Evolutionary conservation across 805 yeast species (phyloP), one percentile per base, ranked within the genome.

Genomic region (Maudiozyma saulgeensis): DNA sequence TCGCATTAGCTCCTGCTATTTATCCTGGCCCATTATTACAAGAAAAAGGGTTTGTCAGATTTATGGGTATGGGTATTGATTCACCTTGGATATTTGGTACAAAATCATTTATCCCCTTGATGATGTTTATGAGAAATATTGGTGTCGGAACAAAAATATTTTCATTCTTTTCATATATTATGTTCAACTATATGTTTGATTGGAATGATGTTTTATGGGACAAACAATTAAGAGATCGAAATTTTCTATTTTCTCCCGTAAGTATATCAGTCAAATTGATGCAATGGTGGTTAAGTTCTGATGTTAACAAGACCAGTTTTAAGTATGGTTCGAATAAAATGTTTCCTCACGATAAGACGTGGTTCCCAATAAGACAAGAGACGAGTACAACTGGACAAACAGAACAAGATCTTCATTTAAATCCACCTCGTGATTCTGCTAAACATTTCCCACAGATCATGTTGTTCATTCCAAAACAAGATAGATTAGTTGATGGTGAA

Each of bases 151-250:
- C 71, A 5, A 69, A 72, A n/a, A 13, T 81, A 3, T 87, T 79
- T 66, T 81, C 90, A 0, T 71, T 71, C 43, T 63, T 80, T 43
- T 82, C 93, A 25, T 90, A 87, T 61, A 69, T 82, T 46, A 85
- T 91, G 84, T 90, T 91, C 71, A 85, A 85, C 61, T 91, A 78
- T 59, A 68, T 91, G 51, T 87, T 91, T 63, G 87, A 84, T 48
- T 93, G 98, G 98, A 79, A 77, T 60, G 95, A 88, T 58, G 64
- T 64, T 13, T 71, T 84, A 28, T 93, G 97, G 84, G 85, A 89
- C 61, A 71, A 68, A 25, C 68, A 74, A 26, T 68, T 87, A 23
- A 73, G 91, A 57, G 77, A 79, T 52, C 73, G 90, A 34, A 88
- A 87, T 66, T 89, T 91, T 54, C 67, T 90, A 6, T 90, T 88